Conservation (phyloP, 768 basidiomycete species). For the Vararia minispora region DNA sequence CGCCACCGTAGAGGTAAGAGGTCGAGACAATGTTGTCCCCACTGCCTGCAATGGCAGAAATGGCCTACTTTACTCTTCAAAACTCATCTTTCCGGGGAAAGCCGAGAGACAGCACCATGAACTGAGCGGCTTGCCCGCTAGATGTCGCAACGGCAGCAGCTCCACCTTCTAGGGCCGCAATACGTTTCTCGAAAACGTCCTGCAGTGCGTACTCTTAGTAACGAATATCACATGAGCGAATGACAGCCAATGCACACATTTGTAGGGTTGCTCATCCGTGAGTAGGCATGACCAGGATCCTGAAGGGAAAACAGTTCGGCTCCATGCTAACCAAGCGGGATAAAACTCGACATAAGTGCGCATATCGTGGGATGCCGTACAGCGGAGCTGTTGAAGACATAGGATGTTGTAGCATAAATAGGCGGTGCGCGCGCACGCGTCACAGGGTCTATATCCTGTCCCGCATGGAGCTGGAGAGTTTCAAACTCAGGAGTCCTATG, state of each 20-base stretch:
- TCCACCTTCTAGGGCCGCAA: constrained; percentile 75
- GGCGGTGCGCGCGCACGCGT: constrained; percentile 71
- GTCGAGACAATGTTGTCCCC: constrained; percentile 77
- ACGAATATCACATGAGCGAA: not conserved
- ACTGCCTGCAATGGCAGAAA: constrained; percentile 33
- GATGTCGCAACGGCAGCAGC: constrained; percentile 62
- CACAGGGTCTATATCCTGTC: constrained; percentile 48
- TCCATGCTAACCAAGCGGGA: constrained; percentile 37
- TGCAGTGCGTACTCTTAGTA: too few relatives aligned
- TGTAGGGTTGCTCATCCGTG: constrained; percentile 59
- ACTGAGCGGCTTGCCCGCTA: constrained; percentile 71
- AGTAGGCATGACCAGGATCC: constrained; percentile 51
- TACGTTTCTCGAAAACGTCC: constrained; percentile 73
- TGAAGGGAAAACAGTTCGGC: constrained; percentile 62
- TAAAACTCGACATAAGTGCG: not conserved
- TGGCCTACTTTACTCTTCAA: not conserved
- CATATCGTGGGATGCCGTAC: too few relatives aligned
- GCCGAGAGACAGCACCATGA: constrained; percentile 57
- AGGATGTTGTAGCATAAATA: constrained; percentile 66
- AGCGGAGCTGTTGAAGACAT: constrained; percentile 60
- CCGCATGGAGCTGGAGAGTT: constrained; percentile 72
- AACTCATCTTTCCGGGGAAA: constrained; percentile 26
- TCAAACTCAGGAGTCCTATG: constrained; percentile 57
- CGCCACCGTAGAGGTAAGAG: constrained; percentile 59
- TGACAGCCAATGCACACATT: constrained; percentile 29